phyloP scores from a whole-genome alignment of 306 rosid genomes.

The Sphenostylis stenocarpa region DNA sequence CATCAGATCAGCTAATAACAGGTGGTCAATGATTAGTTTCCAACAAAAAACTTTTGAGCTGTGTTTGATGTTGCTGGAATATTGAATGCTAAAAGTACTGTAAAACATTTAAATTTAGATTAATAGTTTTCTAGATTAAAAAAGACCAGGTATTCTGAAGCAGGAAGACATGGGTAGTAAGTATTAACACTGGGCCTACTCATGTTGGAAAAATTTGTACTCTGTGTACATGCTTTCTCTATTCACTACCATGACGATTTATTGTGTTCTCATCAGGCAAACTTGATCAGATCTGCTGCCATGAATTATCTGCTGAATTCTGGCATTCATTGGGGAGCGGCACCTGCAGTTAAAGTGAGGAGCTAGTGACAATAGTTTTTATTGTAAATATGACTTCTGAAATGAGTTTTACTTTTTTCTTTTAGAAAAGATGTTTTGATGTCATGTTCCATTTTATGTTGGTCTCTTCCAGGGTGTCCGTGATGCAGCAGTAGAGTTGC shows the following conservation, averaged over 20 bases:
- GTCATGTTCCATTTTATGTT: constrained; percentile 20
- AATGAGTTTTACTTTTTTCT: neutral
- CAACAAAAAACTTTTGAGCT: neutral
- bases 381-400: constrained; percentile 8
- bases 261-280: constrained; percentile 66
- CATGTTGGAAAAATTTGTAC: constrained; percentile 23
- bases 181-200: neutral
- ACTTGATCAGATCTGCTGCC: constrained; percentile 86
- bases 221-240: constrained; percentile 4
- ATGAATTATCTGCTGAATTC: constrained; percentile 84
- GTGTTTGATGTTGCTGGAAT: constrained; percentile 15
- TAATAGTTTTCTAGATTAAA: constrained; percentile 15
- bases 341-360: constrained; percentile 92
- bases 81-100: neutral
- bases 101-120: constrained; percentile 7
- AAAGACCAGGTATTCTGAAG: constrained; percentile 7
- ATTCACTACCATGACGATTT: constrained; percentile 18
- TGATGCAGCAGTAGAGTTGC: constrained; percentile 92
- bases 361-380: constrained; percentile 29
- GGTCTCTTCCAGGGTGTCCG: constrained; percentile 80
- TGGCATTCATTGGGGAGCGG: constrained; percentile 96
- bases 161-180: neutral
- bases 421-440: constrained; percentile 22
- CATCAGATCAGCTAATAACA: constrained; percentile 19
- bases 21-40: constrained; percentile 10